These are phyloP conservation scores for Chytriomyces sp. DNA, from an alignment of 192 early-diverging fungal genomes.

Conservation along the genomic window DNA sequence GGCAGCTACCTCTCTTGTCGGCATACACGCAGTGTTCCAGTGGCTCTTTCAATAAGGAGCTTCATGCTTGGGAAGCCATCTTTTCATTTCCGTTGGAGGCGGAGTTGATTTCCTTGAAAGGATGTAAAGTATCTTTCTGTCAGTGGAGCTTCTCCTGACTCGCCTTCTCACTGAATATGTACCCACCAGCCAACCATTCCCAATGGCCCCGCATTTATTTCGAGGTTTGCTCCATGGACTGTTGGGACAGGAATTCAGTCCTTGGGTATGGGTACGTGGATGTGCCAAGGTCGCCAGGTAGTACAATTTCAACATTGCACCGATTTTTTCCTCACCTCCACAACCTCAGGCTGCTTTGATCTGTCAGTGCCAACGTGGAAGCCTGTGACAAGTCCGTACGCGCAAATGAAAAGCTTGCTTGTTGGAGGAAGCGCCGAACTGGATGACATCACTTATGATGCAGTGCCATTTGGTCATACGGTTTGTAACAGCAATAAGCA, in stretches of 20 bases:
- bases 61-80: constrained; percentile 1
- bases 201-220: constrained; percentile 44
- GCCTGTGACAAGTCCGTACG: constrained; percentile 31
- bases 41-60: not conserved
- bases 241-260: constrained; percentile 44
- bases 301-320: not conserved
- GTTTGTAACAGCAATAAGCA: not conserved
- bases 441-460: constrained; percentile 43
- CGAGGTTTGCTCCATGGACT: constrained; percentile 47
- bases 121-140: constrained; percentile 18
- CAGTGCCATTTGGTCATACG: constrained; percentile 22
- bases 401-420: constrained; percentile 39
- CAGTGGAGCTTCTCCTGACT: not conserved
- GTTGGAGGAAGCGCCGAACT: constrained; percentile 47
- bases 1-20: constrained; percentile 12
- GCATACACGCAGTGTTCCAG: constrained; percentile 27
- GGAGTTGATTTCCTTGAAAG: constrained; percentile 22
- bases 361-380: constrained; percentile 42
- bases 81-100: constrained; percentile 30
- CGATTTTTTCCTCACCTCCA: too few relatives aligned
- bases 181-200: constrained; percentile 7
- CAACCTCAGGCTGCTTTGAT: constrained; percentile 35
- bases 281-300: constrained; percentile 44
- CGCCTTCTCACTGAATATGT: not conserved
- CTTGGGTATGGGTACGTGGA: constrained; percentile 48